These are phyloP conservation scores for Gleditsia sinensis DNA, from an alignment of 306 rosid genomes.

Conservation along the genomic window DNA sequence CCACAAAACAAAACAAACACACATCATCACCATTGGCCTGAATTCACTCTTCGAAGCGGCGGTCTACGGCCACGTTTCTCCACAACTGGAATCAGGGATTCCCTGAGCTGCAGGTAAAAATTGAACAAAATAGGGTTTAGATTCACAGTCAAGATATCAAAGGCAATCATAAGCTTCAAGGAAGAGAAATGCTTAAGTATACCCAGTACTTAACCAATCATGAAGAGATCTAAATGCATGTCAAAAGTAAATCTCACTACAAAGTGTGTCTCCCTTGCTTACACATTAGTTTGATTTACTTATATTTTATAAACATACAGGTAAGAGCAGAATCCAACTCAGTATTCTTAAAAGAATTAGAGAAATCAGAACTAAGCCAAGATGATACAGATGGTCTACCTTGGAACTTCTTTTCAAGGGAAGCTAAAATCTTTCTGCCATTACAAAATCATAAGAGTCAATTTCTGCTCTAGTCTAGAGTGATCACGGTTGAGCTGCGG, in stretches of 20 bases:
- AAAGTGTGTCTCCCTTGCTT: neutral
- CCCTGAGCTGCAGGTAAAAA: slow-evolving; percentile 54
- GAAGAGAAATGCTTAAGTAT: neutral
- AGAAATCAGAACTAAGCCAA: neutral
- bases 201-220: neutral
- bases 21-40: slow-evolving; percentile 47
- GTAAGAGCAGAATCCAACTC: neutral
- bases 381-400: neutral
- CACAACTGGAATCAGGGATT: slow-evolving; percentile 51
- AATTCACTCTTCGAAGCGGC: slow-evolving; percentile 53
- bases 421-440: too few relatives aligned
- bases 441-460: too few relatives aligned
- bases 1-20: slow-evolving; percentile 20
- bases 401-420: neutral
- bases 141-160: neutral
- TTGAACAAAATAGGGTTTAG: neutral
- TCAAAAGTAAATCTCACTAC: neutral
- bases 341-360: too few relatives aligned
- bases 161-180: neutral
- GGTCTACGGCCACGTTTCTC: slow-evolving; percentile 49
- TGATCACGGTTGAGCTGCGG: too few relatives aligned
- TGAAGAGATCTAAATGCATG: neutral
- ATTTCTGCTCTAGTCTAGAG: too few relatives aligned
- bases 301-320: neutral
- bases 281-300: neutral